A percentile compares a stretch with the other conserved stretches of the same genome.
phyloP scores from a whole-genome alignment of 768 basidiomycete genomes.

The Dioszegia hungarica region DNA sequence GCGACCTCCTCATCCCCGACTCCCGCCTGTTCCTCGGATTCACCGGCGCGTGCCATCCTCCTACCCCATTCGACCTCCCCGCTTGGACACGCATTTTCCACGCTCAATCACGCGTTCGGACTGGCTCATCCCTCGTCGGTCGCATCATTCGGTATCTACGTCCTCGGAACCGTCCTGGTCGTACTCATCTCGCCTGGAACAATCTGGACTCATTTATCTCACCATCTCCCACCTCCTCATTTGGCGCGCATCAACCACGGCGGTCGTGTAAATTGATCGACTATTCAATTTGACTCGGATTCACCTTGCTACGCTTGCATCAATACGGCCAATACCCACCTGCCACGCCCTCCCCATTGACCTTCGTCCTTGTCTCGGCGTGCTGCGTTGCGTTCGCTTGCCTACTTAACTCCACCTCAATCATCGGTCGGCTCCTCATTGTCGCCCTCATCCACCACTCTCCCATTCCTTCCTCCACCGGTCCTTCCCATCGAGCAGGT shows the following conservation, averaged over 20 bases:
- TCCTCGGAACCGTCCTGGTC: too few relatives aligned
- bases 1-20: background rate
- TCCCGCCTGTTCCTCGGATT: background rate
- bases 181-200: too few relatives aligned
- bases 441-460: background rate
- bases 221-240: background rate
- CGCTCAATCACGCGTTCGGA: background rate
- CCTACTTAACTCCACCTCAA: background rate
- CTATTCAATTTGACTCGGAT: background rate
- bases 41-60: background rate
- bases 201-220: too few relatives aligned
- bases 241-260: background rate
- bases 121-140: too few relatives aligned
- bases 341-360: too few relatives aligned
- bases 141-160: too few relatives aligned
- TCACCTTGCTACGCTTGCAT: background rate
- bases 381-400: too few relatives aligned
- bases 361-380: too few relatives aligned
- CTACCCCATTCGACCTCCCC: background rate
- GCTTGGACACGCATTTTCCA: background rate
- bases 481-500: slow-evolving; percentile 13
- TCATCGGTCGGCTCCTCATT: background rate
- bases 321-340: background rate
- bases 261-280: background rate
- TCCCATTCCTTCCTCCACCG: background rate